These are phyloP conservation scores for Geosmithia flava DNA, from an alignment of 2,329 filamentous ascomycete species.

Conservation along the genomic window DNA sequence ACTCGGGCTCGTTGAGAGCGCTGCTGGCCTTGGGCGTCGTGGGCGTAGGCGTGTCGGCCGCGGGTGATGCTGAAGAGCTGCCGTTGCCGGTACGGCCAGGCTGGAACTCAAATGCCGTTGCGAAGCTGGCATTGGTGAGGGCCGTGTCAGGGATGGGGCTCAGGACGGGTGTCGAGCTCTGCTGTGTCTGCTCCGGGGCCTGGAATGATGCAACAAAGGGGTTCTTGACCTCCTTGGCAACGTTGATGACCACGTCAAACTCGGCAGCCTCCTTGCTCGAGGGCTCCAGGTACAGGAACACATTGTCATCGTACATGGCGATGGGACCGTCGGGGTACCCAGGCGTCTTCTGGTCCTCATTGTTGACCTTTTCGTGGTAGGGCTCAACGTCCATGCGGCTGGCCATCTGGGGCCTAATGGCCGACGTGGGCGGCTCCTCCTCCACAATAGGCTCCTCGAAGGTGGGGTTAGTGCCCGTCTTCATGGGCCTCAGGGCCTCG, in stretches of 20 bases:
- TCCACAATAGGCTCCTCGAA: constrained; percentile 35
- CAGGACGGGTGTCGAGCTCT: constrained; percentile 11
- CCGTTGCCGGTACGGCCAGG: constrained; percentile 12
- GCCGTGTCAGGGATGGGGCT: constrained; percentile 41
- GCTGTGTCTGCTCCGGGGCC: constrained; percentile 11
- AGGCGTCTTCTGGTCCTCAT: constrained; percentile 69
- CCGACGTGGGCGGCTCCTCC: constrained; percentile 41
- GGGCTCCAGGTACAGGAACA: constrained; percentile 71
- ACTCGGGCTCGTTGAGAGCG: constrained; percentile 48
- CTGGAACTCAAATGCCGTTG: constrained; percentile 48
- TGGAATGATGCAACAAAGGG: constrained; percentile 40
- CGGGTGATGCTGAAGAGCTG: not conserved
- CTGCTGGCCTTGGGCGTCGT: constrained; percentile 43
- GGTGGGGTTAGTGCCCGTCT: constrained; percentile 20
- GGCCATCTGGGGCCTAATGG: constrained; percentile 50
- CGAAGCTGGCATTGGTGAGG: constrained; percentile 42
- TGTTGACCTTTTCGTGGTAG: constrained; percentile 55
- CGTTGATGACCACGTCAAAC: constrained; percentile 78
- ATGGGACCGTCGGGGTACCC: constrained; percentile 75
- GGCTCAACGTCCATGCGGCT: constrained; percentile 42
- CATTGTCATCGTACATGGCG: constrained; percentile 65
- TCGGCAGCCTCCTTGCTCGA: constrained; percentile 63
- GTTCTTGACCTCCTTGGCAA: constrained; percentile 70
- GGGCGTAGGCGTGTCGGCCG: constrained; percentile 22
- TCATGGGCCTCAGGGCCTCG: constrained; percentile 41